Base-by-base conservation (phyloP, 2,329 filamentous ascomycete genomes). In the Fusarium falciforme region DNA sequence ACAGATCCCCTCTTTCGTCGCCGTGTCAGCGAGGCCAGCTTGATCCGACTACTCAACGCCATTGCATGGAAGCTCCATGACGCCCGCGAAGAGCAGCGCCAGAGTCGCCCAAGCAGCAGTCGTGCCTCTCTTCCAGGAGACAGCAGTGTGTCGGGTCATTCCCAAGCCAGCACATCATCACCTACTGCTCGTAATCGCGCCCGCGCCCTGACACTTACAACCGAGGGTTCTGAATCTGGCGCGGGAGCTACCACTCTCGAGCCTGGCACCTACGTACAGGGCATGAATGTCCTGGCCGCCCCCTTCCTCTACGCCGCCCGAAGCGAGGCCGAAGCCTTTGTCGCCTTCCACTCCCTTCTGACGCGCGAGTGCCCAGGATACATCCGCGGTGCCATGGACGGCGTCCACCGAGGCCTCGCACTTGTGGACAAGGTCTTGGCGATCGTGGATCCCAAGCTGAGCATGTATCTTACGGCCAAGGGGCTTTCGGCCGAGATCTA, bases 201-300 rank as follows among this genome's bases (percentile, higher is more conserved):
- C n/a, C 86, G 89, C 38, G 89, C 89, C 35, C 80, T 90, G 65
- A 89, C 89, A 14, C 83, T 92, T 64, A 92, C 89, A 2, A 92
- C 89, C 0, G 90, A 92, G 79, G 87, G 91, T 70, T 88, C 92
- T 74, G 90, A 92, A 72, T 85, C 86, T 8, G 89, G 88, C 66
- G 79, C 82, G 14, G 88, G 89, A 67, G 80, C 83, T 22, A 86
- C 85, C 4, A 86, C 85, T 8, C 84, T 85, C 35, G 92, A 94
- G 77, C 89, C 94, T 12, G 94, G 95, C 35, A 95, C 94, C 44
- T 99, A 99, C 78, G 96, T 99, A 3, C 96, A 99, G 83, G 96
- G 96, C 75, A 98, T 99, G 96, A 99, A 99, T 81, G 96, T 99
- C 44, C 89, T 99, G 17, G 96, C 95, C 11, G 96, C 96, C 1